Conservation (phyloP, 2,329 filamentous ascomycete genomes). For the Colletotrichum ledebouriae region DNA sequence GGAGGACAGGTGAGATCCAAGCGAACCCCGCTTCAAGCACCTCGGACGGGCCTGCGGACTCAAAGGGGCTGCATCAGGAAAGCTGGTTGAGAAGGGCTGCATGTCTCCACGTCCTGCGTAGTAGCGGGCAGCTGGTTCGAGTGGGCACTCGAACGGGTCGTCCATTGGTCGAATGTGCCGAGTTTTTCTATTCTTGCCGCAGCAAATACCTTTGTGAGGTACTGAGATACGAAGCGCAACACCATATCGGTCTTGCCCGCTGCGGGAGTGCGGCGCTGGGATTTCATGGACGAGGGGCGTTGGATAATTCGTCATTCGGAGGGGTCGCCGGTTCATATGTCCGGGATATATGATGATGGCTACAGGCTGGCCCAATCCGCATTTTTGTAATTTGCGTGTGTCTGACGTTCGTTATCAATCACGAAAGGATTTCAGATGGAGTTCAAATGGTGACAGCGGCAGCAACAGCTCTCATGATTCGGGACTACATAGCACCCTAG, state of each 20-base stretch:
- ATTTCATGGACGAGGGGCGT: not conserved
- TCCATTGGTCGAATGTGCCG: conserved; percentile 13
- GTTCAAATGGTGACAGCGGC: not conserved
- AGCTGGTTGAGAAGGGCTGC: not conserved
- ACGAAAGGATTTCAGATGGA: not conserved
- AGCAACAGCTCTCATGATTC: conserved; percentile 51
- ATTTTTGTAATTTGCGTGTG: not conserved
- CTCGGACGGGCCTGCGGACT: not conserved
- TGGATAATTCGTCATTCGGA: conserved; percentile 11
- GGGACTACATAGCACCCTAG: conserved; percentile 72
- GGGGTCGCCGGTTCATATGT: not conserved
- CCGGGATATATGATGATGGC: not conserved
- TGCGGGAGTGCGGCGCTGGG: conserved; percentile 1
- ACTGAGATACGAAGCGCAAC: conserved; percentile 1
- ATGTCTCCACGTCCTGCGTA: too few relatives aligned
- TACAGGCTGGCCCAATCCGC: not conserved
- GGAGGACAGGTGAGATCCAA: not conserved
- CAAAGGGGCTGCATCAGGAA: not conserved
- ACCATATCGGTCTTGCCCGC: conserved; percentile 9
- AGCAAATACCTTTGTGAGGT: not conserved
- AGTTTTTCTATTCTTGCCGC: not conserved
- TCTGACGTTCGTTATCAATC: not conserved
- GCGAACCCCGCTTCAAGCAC: conserved; percentile 1
- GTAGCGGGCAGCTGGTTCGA: too few relatives aligned
- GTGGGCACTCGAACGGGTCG: too few relatives aligned